These are phyloP conservation scores for Ustilago esculenta DNA, from an alignment of 1,284 basidiomycete species.

Conservation along the genomic window DNA sequence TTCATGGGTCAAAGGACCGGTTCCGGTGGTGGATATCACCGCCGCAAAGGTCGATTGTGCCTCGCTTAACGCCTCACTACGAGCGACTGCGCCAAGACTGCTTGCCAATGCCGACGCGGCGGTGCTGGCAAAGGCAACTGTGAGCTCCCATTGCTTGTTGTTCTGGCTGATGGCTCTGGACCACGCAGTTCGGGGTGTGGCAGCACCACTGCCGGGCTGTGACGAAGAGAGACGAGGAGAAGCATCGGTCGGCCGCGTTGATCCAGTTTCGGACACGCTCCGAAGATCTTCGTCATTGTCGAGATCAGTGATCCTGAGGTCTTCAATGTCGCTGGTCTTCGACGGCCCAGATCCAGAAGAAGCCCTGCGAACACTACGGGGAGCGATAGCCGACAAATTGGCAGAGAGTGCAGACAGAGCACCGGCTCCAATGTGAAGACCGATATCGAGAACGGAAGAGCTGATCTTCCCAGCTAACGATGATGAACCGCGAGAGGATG, in stretches of 20 bases:
- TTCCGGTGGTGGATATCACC: background rate
- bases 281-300: conserved; percentile 37
- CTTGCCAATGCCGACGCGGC: conserved; percentile 43
- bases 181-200: conserved; percentile 34
- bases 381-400: conserved; percentile 39
- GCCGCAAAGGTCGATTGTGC: background rate
- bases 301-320: conserved; percentile 34
- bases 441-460: conserved; percentile 31
- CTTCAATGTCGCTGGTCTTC: conserved; percentile 4
- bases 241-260: background rate
- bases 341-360: background rate
- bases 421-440: conserved; percentile 40
- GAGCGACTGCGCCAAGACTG: conserved; percentile 41
- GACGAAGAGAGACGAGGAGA: conserved; percentile 5
- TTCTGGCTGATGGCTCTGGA: conserved; percentile 32
- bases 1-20: conserved; percentile 9
- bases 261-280: background rate
- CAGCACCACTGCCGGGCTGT: conserved; percentile 16
- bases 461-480: conserved; percentile 39
- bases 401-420: conserved; percentile 34
- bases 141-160: conserved; percentile 52
- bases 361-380: background rate
- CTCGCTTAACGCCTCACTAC: background rate
- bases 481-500: conserved; percentile 1
- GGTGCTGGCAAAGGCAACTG: conserved; percentile 44